phyloP scores from a whole-genome alignment of 1,284 basidiomycete species.

The Lentinula novae-zelandiae region DNA sequence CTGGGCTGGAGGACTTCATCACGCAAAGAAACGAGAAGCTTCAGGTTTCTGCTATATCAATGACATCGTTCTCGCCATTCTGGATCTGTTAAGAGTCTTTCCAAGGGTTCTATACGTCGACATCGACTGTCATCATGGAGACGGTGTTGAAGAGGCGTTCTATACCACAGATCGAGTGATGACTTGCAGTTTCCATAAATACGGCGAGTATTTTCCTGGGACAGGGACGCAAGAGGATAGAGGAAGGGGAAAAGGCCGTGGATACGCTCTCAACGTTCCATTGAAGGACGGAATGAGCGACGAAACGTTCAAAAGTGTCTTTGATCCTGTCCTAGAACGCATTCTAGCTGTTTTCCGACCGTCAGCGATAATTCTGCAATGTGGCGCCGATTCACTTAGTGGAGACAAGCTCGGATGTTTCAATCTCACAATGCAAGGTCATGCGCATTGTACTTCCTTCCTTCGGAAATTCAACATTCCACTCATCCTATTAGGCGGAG shows the following conservation, averaged over 20 bases:
- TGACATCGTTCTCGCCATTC: slow-evolving; percentile 88
- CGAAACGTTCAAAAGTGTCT: slow-evolving; percentile 76
- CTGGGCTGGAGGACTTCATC: slow-evolving; percentile 97
- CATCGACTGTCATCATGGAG: slow-evolving; percentile 97
- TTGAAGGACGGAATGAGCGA: slow-evolving; percentile 94
- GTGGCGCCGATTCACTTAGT: slow-evolving; percentile 92
- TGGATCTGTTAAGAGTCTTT: slow-evolving; percentile 80
- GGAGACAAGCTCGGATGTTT: slow-evolving; percentile 97
- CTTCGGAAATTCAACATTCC: slow-evolving; percentile 85
- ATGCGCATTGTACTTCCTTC: slow-evolving; percentile 89
- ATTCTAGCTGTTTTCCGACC: slow-evolving; percentile 92
- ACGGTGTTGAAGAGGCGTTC: slow-evolving; percentile 98
- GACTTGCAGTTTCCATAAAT: slow-evolving; percentile 96
- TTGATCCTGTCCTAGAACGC: slow-evolving; percentile 85
- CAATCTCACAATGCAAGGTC: slow-evolving; percentile 94
- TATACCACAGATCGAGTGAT: slow-evolving; percentile 97
- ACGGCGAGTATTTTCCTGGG: slow-evolving; percentile 96
- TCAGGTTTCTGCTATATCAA: slow-evolving; percentile 98
- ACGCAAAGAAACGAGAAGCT: slow-evolving; percentile 97
- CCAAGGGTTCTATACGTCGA: slow-evolving; percentile 96
- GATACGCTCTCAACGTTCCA: slow-evolving; percentile 93
- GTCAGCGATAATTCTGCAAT: slow-evolving; percentile 89
- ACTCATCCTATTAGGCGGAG: slow-evolving; percentile 90
- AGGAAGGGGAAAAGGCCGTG: slow-evolving; percentile 83
- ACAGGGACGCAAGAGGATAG: slow-evolving; percentile 86